Evolutionary conservation across 1,284 basidiomycete species (phyloP).

Genomic region (Kwoniella shivajii): DNA sequence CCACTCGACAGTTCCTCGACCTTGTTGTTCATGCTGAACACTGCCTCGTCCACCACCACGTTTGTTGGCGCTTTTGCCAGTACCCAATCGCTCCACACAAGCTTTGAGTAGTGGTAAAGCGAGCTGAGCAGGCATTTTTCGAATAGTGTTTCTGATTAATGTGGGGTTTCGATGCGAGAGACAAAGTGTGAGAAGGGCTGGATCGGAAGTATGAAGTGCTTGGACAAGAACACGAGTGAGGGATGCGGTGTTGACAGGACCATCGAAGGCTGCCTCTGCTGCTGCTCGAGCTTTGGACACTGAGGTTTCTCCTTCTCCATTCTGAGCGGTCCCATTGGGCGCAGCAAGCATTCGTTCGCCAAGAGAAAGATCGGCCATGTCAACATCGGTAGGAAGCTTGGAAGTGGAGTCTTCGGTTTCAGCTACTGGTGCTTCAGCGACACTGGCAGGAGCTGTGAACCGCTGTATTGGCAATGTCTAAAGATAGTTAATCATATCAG

Average conservation of each 20-base stretch:
- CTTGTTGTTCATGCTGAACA: conserved; percentile 81
- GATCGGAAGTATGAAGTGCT: conserved; percentile 93
- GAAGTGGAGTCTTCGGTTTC: conserved; percentile 52
- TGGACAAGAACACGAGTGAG: conserved; percentile 93
- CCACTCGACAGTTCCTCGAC: conserved; percentile 83
- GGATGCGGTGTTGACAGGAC: conserved; percentile 75
- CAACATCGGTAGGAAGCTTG: conserved; percentile 65
- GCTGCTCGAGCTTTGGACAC: conserved; percentile 28
- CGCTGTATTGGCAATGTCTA: conserved; percentile 43
- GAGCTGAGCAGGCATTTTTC: conserved; percentile 83
- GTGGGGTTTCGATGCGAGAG: conserved; percentile 76
- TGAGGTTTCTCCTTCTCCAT: conserved; percentile 21
- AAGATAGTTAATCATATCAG: too few species aligned
- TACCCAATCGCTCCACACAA: conserved; percentile 84
- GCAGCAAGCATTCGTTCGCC: conserved; percentile 81
- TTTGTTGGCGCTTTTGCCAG: conserved; percentile 70
- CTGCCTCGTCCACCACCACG: conserved; percentile 67
- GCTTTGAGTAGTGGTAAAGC: conserved; percentile 84
- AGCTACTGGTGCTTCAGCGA: conserved; percentile 34
- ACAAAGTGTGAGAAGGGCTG: conserved; percentile 83
- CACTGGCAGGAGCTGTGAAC: conserved; percentile 42
- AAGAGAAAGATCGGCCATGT: conserved; percentile 84
- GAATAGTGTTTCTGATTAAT: conserved; percentile 85
- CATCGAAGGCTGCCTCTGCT: conserved; percentile 29
- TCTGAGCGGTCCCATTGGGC: conserved; percentile 55